A percentile compares a stretch with the other conserved stretches of the same genome.
These are phyloP conservation scores for Lentinula sp. DNA, from an alignment of 768 basidiomycete species.

Conservation along the genomic window DNA sequence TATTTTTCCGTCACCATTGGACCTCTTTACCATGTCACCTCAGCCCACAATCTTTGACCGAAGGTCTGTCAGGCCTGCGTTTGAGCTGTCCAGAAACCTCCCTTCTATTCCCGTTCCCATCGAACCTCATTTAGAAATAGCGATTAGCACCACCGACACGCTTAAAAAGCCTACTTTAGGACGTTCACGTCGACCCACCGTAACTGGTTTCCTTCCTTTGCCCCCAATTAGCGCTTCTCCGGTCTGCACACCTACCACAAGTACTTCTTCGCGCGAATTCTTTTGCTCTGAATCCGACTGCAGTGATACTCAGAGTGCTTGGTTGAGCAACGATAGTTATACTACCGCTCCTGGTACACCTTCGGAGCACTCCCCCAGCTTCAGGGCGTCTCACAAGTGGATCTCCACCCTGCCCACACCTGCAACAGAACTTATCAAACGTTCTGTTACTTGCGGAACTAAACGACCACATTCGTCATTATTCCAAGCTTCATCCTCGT, in stretches of 20 bases:
- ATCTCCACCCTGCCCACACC: constrained; percentile 56
- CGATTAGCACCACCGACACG: background rate
- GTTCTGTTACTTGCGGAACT: constrained; percentile 27
- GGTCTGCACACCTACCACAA: constrained; percentile 42
- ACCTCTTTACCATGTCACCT: background rate
- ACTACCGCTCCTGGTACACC: constrained; percentile 18
- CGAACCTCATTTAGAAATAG: background rate
- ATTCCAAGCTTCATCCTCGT: constrained; percentile 39
- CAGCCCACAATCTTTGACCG: constrained; percentile 5
- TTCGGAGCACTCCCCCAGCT: constrained; percentile 5
- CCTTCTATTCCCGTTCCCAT: constrained; percentile 13
- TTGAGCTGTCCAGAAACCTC: constrained; percentile 7
- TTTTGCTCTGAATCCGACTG: constrained; percentile 10
- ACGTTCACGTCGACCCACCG: constrained; percentile 17
- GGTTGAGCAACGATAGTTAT: constrained; percentile 7
- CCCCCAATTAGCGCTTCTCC: constrained; percentile 58
- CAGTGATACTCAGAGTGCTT: background rate
- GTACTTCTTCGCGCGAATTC: constrained; percentile 20
- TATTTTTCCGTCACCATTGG: background rate
- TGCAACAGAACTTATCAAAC: constrained; percentile 34
- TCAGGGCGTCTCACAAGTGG: constrained; percentile 39
- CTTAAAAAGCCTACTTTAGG: background rate
- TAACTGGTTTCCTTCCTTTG: constrained; percentile 40
- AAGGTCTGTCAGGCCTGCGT: constrained; percentile 4
- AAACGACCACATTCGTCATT: constrained; percentile 21